Conservation (phyloP, 495 filamentous ascomycete species). For the Glutinoglossum americanum region DNA sequence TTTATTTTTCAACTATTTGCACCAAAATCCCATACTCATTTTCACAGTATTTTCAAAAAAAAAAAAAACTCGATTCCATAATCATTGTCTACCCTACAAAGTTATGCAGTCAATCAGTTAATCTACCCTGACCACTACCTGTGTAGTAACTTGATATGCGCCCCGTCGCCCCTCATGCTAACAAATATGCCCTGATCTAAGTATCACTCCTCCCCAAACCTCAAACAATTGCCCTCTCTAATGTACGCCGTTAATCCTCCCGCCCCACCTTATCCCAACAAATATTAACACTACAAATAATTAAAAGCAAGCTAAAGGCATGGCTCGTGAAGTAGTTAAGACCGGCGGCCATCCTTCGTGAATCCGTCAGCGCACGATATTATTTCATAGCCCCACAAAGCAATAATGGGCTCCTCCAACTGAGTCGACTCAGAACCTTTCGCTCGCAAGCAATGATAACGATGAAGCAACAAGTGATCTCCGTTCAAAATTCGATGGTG, state of each 20-base stretch:
- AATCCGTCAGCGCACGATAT: not conserved
- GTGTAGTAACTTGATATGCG: not conserved
- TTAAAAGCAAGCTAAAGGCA: not conserved
- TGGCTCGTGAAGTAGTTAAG: not conserved
- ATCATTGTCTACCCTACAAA: no score
- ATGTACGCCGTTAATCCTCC: not conserved
- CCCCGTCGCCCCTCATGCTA: not conserved
- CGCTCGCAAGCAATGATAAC: not conserved
- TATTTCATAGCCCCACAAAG: not conserved
- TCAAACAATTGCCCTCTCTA: not conserved
- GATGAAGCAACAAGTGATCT: not conserved
- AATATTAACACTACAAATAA: not conserved
- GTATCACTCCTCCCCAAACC: not conserved
- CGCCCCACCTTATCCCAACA: not conserved
- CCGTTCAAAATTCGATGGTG: not conserved
- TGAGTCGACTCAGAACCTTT: not conserved
- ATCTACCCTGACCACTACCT: not conserved
- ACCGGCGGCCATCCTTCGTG: not conserved
- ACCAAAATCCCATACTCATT: no score
- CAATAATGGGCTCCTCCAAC: not conserved
- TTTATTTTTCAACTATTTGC: no score
- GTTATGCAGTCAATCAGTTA: no score
- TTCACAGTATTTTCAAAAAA: no score
- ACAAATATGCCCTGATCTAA: not conserved
- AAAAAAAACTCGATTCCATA: no score